Evolutionary conservation across 768 basidiomycete genomes (phyloP), one percentile per base, ranked within the genome.

Genomic region (Agaricus subrufescens): DNA sequence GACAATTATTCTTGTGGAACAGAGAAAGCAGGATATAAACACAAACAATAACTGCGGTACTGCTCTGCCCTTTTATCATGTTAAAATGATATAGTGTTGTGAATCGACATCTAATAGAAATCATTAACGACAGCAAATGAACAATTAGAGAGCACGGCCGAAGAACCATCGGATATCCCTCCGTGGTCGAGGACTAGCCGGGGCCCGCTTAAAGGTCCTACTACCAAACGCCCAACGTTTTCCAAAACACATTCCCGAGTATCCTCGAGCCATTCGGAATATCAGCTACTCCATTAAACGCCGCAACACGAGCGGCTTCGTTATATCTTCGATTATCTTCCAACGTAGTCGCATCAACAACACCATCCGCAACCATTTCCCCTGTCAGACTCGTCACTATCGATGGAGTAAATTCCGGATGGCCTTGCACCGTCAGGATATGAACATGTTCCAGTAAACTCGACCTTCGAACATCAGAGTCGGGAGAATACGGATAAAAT

Each of bases 391-490:
- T 74, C 25, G 71, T 63, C 39, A 88, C 75, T 52, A 93, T 82
- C 23, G 72, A 66, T 42, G 81, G 71, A 0, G 81, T 85, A 70
- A 90, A 97, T 65, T 97, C 95, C 0, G 95, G 94, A 67, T 96
- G 95, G 0, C 94, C 95, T 67, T 98, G 94, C 2, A 92, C 67
- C 1, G 90, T 85, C 54, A 97, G 69, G 40, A 96, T 83, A 30
- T 89, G 90, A 19, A 91, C 82, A 72, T 14, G 71, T 62, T 11
- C 76, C 62, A 12, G 52, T 45, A 53, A 58, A 45, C 5, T 53
- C 3, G 10, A 9, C 47, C 27, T 30, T 7, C n/a, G 37, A 23
- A 8, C 27, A 15, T 47, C n/a, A 8, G 26, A n/a, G 44, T 46
- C 31, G 23, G 44, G 29, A 14, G 52, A 3, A 23, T 26, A 23